Percentiles rank a stretch among this genome's conserved stretches.
phyloP scores from a whole-genome alignment of 495 filamentous ascomycete species.

The Penicillium cataractarum region DNA sequence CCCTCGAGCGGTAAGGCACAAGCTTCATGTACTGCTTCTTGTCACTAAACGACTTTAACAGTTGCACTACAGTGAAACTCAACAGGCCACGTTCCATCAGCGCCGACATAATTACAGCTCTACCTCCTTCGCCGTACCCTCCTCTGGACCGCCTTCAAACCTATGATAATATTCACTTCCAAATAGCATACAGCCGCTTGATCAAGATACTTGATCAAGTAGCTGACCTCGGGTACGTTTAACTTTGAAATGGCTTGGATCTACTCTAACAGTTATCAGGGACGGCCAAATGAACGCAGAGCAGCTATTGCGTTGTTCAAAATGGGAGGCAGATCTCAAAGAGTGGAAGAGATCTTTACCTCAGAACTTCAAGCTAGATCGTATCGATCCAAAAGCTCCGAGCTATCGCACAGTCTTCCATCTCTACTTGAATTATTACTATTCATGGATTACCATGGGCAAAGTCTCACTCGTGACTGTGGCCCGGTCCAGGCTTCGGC shows the following conservation, averaged over 20 bases:
- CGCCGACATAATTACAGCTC: constrained; percentile 17
- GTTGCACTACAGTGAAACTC: constrained; percentile 26
- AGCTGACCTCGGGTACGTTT: constrained; percentile 18
- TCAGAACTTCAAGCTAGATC: constrained; percentile 22
- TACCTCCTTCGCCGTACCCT: constrained; percentile 19
- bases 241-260: background rate
- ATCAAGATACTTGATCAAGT: constrained; percentile 26
- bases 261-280: background rate
- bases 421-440: constrained; percentile 33
- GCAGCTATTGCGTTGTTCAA: constrained; percentile 3
- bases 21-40: background rate
- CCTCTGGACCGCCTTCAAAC: constrained; percentile 20
- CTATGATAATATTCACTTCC: constrained; percentile 25
- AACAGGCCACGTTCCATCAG: constrained; percentile 28
- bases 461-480: constrained; percentile 26
- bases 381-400: constrained; percentile 17
- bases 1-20: constrained; percentile 28
- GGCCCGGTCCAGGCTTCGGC: constrained; percentile 14
- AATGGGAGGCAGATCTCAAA: constrained; percentile 9
- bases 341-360: constrained; percentile 30
- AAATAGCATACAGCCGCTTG: constrained; percentile 25
- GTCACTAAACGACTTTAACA: constrained; percentile 1
- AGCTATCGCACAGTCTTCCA: constrained; percentile 28
- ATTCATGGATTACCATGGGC: constrained; percentile 30
- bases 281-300: background rate